phyloP scores from a whole-genome alignment of 2,329 filamentous ascomycete species.

The Aschersonia sp. region DNA sequence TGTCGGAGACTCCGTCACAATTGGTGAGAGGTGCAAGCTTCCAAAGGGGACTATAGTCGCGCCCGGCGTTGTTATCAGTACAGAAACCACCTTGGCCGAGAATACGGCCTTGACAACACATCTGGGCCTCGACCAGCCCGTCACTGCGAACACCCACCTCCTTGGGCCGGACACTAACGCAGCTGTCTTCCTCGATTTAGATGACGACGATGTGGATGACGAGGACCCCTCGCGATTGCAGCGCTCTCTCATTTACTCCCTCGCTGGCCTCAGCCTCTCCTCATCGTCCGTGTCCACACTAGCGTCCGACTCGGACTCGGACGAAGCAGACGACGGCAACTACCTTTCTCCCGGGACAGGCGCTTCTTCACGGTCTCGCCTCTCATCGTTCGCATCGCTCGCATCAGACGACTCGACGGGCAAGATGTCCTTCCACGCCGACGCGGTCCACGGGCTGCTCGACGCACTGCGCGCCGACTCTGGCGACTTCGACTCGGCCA shows the following conservation, averaged over 20 bases:
- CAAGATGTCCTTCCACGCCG: conserved; percentile 56
- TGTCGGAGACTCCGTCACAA: conserved; percentile 54
- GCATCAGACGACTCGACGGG: conserved; percentile 45
- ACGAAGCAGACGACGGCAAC: conserved; percentile 53
- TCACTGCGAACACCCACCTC: conserved; percentile 25
- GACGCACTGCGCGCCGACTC: conserved; percentile 67
- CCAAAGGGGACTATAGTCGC: conserved; percentile 66
- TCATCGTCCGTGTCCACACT: conserved; percentile 42
- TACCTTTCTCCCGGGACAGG: conserved; percentile 25
- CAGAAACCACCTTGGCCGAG: conserved; percentile 34
- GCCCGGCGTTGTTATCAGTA: conserved; percentile 58
- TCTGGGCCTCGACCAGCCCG: conserved; percentile 19
- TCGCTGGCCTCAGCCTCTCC: conserved; percentile 37
- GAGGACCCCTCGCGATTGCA: conserved; percentile 37
- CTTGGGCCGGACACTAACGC: conserved; percentile 38
- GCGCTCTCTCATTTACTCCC: conserved; percentile 39
- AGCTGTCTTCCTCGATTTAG: conserved; percentile 28
- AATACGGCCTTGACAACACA: conserved; percentile 20
- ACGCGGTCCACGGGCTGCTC: conserved; percentile 75
- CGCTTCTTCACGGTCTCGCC: conserved; percentile 43
- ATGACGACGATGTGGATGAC: conserved; percentile 34
- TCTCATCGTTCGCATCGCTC: conserved; percentile 62
- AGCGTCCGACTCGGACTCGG: conserved; percentile 50
- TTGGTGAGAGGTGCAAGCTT: conserved; percentile 60
- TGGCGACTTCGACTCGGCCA: conserved; percentile 65